phyloP scores from a whole-genome alignment of 345 rosid species.

The Orychophragmus violaceus region DNA sequence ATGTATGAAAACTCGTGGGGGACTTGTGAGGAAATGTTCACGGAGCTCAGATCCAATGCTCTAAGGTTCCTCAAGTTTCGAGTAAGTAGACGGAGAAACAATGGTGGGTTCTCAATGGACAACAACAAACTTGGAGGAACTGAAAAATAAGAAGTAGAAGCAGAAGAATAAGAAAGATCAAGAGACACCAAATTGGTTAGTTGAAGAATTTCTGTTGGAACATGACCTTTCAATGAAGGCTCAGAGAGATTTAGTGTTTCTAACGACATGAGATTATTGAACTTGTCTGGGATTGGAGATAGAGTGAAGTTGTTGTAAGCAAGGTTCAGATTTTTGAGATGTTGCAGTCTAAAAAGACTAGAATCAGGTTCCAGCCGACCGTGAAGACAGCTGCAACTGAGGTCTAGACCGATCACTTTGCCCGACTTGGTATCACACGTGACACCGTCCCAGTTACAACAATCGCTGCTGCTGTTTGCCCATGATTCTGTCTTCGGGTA shows the following conservation, averaged over 20 bases:
- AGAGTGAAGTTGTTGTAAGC: constrained; percentile 22
- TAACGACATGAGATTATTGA: background rate
- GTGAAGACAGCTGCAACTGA: background rate
- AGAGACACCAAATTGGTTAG: constrained; percentile 3
- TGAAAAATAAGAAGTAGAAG: background rate
- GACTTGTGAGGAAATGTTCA: background rate
- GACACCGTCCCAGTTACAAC: constrained; percentile 11
- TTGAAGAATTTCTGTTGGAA: background rate
- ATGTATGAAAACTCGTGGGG: background rate
- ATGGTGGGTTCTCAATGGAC: background rate
- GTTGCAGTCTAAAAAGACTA: background rate
- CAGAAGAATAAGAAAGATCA: constrained; percentile 5
- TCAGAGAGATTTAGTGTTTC: background rate
- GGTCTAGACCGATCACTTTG: constrained; percentile 1
- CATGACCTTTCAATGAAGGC: background rate
- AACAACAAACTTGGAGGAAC: background rate
- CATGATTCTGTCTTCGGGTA: background rate
- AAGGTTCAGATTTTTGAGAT: constrained; percentile 21
- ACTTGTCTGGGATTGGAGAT: background rate
- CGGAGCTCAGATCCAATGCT: background rate
- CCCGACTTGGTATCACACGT: constrained; percentile 3
- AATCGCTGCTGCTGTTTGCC: background rate
- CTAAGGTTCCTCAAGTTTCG: background rate
- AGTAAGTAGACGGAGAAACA: background rate
- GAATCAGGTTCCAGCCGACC: background rate